Evolutionary conservation across 2,329 filamentous ascomycete species (phyloP), one percentile per base, ranked within the genome.

Genomic region (Aspergillus hiratsukae): DNA sequence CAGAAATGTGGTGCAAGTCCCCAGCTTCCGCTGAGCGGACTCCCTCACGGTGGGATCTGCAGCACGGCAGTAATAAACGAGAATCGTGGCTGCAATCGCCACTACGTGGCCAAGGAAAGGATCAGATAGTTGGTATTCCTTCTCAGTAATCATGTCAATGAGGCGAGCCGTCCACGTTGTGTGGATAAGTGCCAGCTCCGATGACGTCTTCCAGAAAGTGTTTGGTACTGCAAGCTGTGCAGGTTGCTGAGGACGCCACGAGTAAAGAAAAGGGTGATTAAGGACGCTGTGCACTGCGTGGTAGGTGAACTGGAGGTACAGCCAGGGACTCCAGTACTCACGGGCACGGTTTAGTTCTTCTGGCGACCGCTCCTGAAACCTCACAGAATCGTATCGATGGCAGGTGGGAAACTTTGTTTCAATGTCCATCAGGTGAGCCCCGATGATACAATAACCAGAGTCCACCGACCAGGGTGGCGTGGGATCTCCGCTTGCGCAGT

Each of bases 241-340:
- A 7, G 31, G 7, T 5, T 37, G 31, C 31, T 37, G 31, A 1
- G 31, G 31, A 7, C 31, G 31, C 31, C 31, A 37, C 14, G 31
- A 37, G 31, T 37, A 69, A 8, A 69, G 52, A 23, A 71, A 71
- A 7, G 69, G 69, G 48, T 71, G 69, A 27, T 71, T 71, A 5
- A 71, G 55, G 19, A 70, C 59, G 46, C 61, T 67, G 53, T 69
- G 68, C 23, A 71, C 66, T 4, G 65, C 62, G 23, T 71, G 68
- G 52, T 71, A 69, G 2, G 62, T 66, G 51, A 71, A 65, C 50
- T 71, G 69, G 45, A 69, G 61, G 49, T 64, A 66, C 4, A 71
- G 45, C 69, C 69, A 71, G n/a, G 68, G 65, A 45, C 63, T 68
- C 69, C 69, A 71, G 50, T 66, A 70, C 9, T 57, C 57, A 11